Base-by-base conservation (phyloP, 208 protist species). In the Crithidia expoeki region DNA sequence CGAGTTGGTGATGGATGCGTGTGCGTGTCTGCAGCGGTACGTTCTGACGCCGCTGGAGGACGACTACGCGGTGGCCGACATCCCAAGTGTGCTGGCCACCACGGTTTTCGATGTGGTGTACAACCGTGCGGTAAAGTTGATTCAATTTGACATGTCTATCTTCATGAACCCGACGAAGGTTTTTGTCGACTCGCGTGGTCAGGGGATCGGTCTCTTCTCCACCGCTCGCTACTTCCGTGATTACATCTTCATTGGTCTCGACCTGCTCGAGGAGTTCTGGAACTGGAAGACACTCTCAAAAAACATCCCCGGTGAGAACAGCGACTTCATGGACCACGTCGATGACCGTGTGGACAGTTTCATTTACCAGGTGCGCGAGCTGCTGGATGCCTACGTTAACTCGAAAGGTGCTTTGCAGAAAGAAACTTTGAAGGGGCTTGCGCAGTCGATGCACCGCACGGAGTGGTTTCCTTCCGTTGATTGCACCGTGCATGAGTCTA, bases 391-490 rank as follows among this genome's bases (percentile, higher is more conserved):
- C 21, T 93, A 92, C 70, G 64, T 80, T 3, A 79, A 73, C 30
- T 80, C 80, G 51, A 87, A 88, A 58, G 91, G 91, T 6, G 76
- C 60, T 9, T 51, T 94, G 21, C 63, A 89, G n/a, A 69, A 75
- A 17, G 62, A 60, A 16, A 28, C 56, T 50, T 80, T 95, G 36
- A 83, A 86, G 68, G 50, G 75, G 38, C 77, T 83, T 42, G 69
- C 85, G 28, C 57, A 61, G 33, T 52, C 49, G 21, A n/a, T 80
- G 49, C 76, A 78, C 49, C 75, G 82, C 30, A 83, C 72, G 19
- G 88, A 96, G 72, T 96, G 91, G 88, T 65, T 93, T 67, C 85
- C 88, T 2, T 76, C 88, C 23, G 66, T 83, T 0, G 91, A 96
- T 65, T 92, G 86, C 76, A 86, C 86, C 0, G 84, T 81, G 34